phyloP scores from a whole-genome alignment of 306 rosid species.

The Erythrophleum fordii region DNA sequence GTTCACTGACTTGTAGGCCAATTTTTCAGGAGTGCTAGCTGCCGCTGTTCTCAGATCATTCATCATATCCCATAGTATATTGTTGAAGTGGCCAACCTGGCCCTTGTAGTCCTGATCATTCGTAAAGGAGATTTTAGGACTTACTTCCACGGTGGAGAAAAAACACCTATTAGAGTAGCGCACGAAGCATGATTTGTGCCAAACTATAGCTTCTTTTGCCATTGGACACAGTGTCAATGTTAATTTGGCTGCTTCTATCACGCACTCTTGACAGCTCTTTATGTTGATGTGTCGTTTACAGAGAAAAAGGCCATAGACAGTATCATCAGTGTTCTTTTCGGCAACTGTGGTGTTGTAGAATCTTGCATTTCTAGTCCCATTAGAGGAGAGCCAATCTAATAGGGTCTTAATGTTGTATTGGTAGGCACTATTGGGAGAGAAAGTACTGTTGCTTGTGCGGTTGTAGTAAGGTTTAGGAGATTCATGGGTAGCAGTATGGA shows the following conservation, averaged over 20 bases:
- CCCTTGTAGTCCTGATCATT: constrained; percentile 30
- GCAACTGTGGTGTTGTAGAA: constrained; percentile 32
- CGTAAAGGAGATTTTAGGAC: constrained; percentile 24
- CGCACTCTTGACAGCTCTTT: constrained; percentile 3
- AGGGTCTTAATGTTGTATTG: constrained; percentile 32
- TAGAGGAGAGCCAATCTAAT: constrained; percentile 38
- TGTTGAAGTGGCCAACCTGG: constrained; percentile 27
- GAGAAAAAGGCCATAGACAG: constrained; percentile 29
- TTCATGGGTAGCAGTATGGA: constrained; percentile 11
- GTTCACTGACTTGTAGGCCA: background rate
- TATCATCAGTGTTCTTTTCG: background rate
- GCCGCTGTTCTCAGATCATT: constrained; percentile 24
- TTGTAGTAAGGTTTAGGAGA: constrained; percentile 23
- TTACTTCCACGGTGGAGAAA: constrained; percentile 33
- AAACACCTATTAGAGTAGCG: constrained; percentile 34
- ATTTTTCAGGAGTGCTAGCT: constrained; percentile 18
- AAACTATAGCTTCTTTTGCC: constrained; percentile 38
- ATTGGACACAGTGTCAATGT: background rate
- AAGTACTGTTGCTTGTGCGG: constrained; percentile 38
- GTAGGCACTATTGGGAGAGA: constrained; percentile 8
- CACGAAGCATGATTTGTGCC: constrained; percentile 30
- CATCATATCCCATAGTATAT: constrained; percentile 40
- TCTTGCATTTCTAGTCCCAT: constrained; percentile 20
- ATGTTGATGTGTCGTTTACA: background rate
- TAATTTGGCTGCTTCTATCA: constrained; percentile 22